Percentiles rank a stretch among this genome's conserved stretches.
These are phyloP conservation scores for Nicotiana tabacum DNA, from an alignment of 257 asterid genomes.

Conservation along the genomic window DNA sequence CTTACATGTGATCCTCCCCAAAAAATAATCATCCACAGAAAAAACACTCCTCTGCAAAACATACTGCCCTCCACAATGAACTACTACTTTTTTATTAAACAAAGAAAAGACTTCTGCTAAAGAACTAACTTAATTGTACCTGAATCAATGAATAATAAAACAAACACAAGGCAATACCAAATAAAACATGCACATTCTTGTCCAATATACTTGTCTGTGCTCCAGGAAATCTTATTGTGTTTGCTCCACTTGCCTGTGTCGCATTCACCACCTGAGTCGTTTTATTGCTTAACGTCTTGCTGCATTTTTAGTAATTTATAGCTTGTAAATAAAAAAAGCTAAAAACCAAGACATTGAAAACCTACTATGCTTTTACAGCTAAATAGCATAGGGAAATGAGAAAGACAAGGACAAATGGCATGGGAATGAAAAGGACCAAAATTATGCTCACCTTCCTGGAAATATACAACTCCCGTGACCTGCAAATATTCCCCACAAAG, in stretches of 20 bases:
- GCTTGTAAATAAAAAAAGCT: background rate
- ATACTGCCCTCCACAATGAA: background rate
- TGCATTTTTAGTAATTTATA: conserved; percentile 32
- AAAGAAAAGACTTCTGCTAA: background rate
- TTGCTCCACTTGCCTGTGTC: conserved; percentile 55
- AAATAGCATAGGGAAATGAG: conserved; percentile 23
- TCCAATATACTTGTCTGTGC: conserved; percentile 18
- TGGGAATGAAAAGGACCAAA: conserved; percentile 19
- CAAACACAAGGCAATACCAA: conserved; percentile 30
- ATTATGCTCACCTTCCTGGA: conserved; percentile 88
- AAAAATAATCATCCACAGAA: conserved; percentile 4
- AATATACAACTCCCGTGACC: conserved; percentile 89
- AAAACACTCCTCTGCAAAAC: background rate
- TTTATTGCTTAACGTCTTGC: conserved; percentile 51
- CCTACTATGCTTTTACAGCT: background rate
- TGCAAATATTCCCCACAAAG: conserved; percentile 46
- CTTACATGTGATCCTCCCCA: conserved; percentile 7
- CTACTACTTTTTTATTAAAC: background rate
- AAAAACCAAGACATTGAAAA: background rate
- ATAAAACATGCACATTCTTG: conserved; percentile 23
- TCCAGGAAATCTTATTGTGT: conserved; percentile 29
- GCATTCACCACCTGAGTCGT: conserved; percentile 69
- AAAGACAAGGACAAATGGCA: conserved; percentile 27
- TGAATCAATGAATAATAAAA: conserved; percentile 39
- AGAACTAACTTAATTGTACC: conserved; percentile 19